Conservation (phyloP, 257 asterid species). For the Pogostemon cablin region DNA sequence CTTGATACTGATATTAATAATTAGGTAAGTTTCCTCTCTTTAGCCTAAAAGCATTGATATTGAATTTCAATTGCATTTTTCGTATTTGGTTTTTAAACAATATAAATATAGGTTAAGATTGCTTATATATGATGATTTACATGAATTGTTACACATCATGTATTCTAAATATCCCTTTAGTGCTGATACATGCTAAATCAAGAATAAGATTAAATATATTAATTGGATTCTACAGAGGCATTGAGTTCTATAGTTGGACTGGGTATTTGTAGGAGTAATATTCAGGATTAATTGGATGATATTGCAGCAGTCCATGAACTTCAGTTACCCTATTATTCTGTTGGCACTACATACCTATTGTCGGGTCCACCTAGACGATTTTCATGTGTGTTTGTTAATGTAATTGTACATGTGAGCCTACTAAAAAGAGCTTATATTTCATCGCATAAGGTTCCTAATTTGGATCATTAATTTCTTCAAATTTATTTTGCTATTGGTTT, state of each 20-base stretch:
- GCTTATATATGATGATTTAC: too few species aligned
- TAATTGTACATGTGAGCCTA: conserved; percentile 69
- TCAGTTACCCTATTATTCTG: conserved; percentile 78
- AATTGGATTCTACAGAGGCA: conserved; percentile 3
- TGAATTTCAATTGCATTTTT: too few species aligned
- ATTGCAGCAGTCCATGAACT: conserved; percentile 89
- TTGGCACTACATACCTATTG: conserved; percentile 84
- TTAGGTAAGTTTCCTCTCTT: too few species aligned
- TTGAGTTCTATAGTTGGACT: neutral
- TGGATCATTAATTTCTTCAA: conserved; percentile 45
- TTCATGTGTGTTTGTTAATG: conserved; percentile 79
- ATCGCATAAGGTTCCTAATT: conserved; percentile 76
- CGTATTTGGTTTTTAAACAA: too few species aligned
- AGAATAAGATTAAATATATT: neutral
- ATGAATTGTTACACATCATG: neutral
- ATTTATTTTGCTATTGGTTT: conserved; percentile 18
- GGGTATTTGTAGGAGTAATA: conserved; percentile 48
- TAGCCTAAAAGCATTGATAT: too few species aligned
- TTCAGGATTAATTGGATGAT: conserved; percentile 63
- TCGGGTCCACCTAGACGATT: conserved; percentile 87
- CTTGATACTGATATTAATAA: too few species aligned
- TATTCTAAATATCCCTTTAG: conserved; percentile 11
- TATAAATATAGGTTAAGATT: too few species aligned
- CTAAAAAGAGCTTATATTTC: conserved; percentile 62
- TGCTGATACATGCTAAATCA: neutral